phyloP scores from a whole-genome alignment of 768 basidiomycete species.

The Lactifluus subvellereus region DNA sequence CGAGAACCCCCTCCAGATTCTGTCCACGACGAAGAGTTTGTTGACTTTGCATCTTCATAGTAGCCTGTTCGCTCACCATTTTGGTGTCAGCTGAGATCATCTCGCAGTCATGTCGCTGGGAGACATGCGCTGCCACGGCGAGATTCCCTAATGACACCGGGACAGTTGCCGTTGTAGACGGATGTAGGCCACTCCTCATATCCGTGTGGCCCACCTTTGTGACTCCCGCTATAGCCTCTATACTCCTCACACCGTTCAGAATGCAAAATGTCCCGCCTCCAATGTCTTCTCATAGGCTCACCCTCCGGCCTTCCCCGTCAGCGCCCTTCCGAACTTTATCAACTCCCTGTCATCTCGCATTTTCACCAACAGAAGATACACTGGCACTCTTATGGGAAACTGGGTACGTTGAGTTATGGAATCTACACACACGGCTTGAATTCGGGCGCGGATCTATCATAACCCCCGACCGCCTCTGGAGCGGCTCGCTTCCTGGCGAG shows the following conservation, averaged over 20 bases:
- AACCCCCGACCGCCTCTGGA: slow-evolving; percentile 45
- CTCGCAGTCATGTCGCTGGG: slow-evolving; percentile 67
- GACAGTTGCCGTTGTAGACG: slow-evolving; percentile 84
- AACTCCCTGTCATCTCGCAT: slow-evolving; percentile 60
- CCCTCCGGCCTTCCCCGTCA: slow-evolving; percentile 25
- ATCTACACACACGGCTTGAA: slow-evolving; percentile 55
- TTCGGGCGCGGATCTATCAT: slow-evolving; percentile 54
- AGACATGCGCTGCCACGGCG: slow-evolving; percentile 58
- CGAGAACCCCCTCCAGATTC: slow-evolving; percentile 60
- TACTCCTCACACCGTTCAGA: slow-evolving; percentile 89
- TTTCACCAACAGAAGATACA: slow-evolving; percentile 51
- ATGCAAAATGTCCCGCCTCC: slow-evolving; percentile 97
- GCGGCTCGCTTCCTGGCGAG: slow-evolving; percentile 16
- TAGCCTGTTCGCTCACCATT: background rate
- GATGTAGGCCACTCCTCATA: slow-evolving; percentile 47
- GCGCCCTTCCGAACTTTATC: slow-evolving; percentile 46
- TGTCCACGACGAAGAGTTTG: slow-evolving; percentile 64
- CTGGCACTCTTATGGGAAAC: slow-evolving; percentile 65
- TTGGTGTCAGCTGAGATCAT: slow-evolving; percentile 44
- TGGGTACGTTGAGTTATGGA: slow-evolving; percentile 66
- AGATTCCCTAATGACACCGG: slow-evolving; percentile 71
- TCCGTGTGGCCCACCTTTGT: background rate
- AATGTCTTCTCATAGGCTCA: slow-evolving; percentile 66
- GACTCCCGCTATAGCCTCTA: slow-evolving; percentile 42
- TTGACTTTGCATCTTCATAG: slow-evolving; percentile 1